Base-by-base conservation (phyloP, 768 basidiomycete species). In the Clitopilus hobsonii region DNA sequence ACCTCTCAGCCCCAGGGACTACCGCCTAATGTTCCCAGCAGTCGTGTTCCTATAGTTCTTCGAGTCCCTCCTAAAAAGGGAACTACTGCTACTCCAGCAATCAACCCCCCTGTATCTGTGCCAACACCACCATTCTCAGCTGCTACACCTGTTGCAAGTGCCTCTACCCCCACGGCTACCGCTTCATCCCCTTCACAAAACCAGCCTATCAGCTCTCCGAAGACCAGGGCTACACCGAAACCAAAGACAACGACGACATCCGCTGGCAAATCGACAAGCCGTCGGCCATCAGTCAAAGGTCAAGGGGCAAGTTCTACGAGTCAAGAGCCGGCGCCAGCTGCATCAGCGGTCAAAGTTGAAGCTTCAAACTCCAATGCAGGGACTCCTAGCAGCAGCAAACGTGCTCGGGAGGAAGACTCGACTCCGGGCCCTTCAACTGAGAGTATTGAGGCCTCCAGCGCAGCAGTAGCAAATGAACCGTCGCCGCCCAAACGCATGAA, bases 401-500 rank as follows among this genome's bases (percentile, higher is more conserved):
- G 85, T 25, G 68, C 65, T 20, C 75, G 78, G 11, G 82, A 83
- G 23, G 85, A 86, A 24, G 86, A 86, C 14, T 65, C 72, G 2
- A 56, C 61, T n/a, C 52, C 57, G 8, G 51, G 63, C 20, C 69
- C 63, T 45, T 58, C 68, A 1, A 60, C 65, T 24, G 70, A 56
- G 10, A 61, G 69, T 3, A 69, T 64, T 54, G 63, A 73, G 52
- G 66, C 72, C 49, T 54, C 65, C 11, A 55, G 61, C 26, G 55
- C 66, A 45, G 60, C 58, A 51, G 67, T 69, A 13, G 68, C 67
- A 2, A 76, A 74, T 58, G 80, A 83, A 53, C 82, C 80, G 6
- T 87, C 86, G 6, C 84, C 88, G 5, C 85, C 89, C 13, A 91
- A 91, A 71, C 82, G 86, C 48, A 65, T 70, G 49, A 88, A 86